Conservation (phyloP, 148 eudicot genomes). For the Amaranthus palmeri region DNA sequence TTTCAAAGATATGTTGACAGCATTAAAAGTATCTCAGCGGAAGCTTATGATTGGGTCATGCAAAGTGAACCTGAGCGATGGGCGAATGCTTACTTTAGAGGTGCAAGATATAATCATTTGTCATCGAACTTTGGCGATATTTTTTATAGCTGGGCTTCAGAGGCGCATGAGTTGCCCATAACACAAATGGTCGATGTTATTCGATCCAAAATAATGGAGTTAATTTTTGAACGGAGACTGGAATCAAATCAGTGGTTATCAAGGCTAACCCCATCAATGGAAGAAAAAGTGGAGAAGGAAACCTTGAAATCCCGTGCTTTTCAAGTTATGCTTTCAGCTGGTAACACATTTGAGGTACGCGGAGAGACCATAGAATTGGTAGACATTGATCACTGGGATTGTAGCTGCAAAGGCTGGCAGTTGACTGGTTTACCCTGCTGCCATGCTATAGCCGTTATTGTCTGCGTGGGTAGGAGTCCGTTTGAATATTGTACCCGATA, state of each 20-base stretch:
- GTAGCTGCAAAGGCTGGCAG: slow-evolving; percentile 90
- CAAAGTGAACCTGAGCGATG: slow-evolving; percentile 72
- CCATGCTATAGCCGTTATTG: slow-evolving; percentile 71
- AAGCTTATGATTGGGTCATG: slow-evolving; percentile 84
- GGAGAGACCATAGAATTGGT: slow-evolving; percentile 74
- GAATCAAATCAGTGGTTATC: slow-evolving; percentile 64
- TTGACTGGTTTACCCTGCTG: slow-evolving; percentile 82
- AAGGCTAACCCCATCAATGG: slow-evolving; percentile 80
- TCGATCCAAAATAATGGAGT: slow-evolving; percentile 66
- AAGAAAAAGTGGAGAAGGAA: slow-evolving; percentile 69
- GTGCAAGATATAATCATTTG: slow-evolving; percentile 78
- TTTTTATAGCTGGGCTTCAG: slow-evolving; percentile 87
- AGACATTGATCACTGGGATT: slow-evolving; percentile 61
- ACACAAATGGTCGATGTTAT: slow-evolving; percentile 89
- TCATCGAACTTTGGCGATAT: slow-evolving; percentile 77
- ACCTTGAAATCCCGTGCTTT: slow-evolving; percentile 48
- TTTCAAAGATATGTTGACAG: slow-evolving; percentile 56
- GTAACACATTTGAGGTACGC: slow-evolving; percentile 67
- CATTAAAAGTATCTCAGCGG: slow-evolving; percentile 67
- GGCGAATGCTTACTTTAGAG: slow-evolving; percentile 83
- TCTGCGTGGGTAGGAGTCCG: slow-evolving; percentile 45
- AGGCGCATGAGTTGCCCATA: slow-evolving; percentile 88
- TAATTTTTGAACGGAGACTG: slow-evolving; percentile 45
- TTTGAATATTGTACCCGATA: slow-evolving; percentile 71
- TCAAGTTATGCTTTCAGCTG: slow-evolving; percentile 50